phyloP scores from a whole-genome alignment of 23 red algal genomes.

The Chondrus crispus region DNA sequence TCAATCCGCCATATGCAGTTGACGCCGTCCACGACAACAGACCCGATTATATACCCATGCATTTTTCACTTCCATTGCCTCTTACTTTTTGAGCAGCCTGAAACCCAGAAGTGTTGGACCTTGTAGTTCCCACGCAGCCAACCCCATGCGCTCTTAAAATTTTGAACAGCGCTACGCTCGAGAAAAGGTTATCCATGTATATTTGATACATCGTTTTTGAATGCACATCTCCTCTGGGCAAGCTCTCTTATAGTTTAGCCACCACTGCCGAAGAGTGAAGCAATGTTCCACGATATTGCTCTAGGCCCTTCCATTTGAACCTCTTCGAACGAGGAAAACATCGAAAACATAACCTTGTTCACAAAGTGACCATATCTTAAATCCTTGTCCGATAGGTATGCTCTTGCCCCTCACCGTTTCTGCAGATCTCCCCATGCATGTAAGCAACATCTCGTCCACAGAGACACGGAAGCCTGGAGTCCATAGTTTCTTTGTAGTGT shows the following conservation, averaged over 20 bases:
- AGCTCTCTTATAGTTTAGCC: not conserved
- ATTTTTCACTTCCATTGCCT: not conserved
- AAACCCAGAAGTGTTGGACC: not conserved
- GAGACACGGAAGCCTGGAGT: not conserved
- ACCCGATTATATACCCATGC: not conserved
- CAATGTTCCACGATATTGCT: not conserved
- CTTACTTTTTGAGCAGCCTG: not conserved
- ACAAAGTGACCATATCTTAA: not conserved
- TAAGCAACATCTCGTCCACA: not conserved
- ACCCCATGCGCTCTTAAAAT: not conserved
- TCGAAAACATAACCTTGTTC: not conserved
- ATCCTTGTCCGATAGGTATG: not conserved
- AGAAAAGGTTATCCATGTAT: not conserved
- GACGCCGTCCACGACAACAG: not conserved
- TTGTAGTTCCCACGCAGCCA: not conserved
- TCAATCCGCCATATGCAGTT: not conserved
- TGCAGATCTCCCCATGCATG: not conserved
- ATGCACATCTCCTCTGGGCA: not conserved
- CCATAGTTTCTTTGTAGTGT: not conserved
- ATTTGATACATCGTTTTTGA: not conserved
- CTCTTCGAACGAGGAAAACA: not conserved
- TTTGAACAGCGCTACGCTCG: not conserved
- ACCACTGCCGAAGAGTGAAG: not conserved
- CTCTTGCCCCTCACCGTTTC: not conserved
- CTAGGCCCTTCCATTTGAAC: not conserved